Evolutionary conservation across 1,139 yeast genomes (phyloP), one percentile per base, ranked within the genome.

Genomic region (Geotrichum macrosporum): DNA sequence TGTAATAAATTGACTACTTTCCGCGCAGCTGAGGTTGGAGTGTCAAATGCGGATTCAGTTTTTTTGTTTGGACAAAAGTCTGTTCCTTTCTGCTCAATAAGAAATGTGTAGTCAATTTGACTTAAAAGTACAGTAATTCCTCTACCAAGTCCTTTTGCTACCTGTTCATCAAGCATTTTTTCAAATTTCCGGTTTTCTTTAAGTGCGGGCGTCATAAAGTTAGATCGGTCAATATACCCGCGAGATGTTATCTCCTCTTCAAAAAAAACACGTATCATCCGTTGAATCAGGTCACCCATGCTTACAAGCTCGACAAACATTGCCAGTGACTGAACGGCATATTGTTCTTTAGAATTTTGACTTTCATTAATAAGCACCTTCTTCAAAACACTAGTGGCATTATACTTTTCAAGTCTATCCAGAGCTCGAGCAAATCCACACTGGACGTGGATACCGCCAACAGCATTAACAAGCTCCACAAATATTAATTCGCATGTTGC

Each of bases 261-360:
- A 65, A 86, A 89, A 58, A 92, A 89, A 2, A 87, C 86, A 50
- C 85, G 89, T 36, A 88, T 70, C 95, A 92, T 86, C 62, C 89
- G 96, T 58, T 87, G 83, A 26, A 92, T 86, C 52, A 88, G 69
- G 63, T 92, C 98, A 5, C 96, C 97, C 56, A 87, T 81, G 57
- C 88, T 92, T 35, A 92, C 94, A 53, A 92, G 72, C 61, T 88
- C 96, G 18, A 94, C 84, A 59, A 92, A 92, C 46, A 84, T 76
- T 0, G 84, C 84, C 45, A 92, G 71, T 0, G 98, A 97, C 55
- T 84, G 92, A 8, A 84, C 84, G 1, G 68, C 60, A n/a, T 51
- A 53, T 12, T 50, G 46, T 2, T 39, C 44, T 12, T 34, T 20
- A 20, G 45, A 47, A 5, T 55, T 57, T 26, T 50, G 52, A 9